Evolutionary conservation across 805 yeast species (phyloP).

Genomic region (Candida gorgasii): DNA sequence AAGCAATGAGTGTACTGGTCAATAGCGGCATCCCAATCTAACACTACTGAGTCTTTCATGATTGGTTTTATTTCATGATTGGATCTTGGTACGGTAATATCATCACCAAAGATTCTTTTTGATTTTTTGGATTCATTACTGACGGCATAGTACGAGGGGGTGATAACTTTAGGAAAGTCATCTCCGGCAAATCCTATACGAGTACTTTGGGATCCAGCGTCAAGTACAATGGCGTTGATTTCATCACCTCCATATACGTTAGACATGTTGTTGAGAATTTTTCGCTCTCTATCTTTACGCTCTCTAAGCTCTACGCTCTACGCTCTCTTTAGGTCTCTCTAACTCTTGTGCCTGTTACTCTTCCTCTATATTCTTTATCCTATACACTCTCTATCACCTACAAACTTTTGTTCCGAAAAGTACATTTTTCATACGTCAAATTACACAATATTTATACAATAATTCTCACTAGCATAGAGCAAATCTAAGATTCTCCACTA

Average conservation of each 20-base stretch:
- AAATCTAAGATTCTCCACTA: too few species aligned
- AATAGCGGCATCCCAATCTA: slow-evolving; percentile 84
- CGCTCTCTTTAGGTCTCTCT: too few species aligned
- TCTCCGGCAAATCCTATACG: slow-evolving; percentile 92
- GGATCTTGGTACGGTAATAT: slow-evolving; percentile 52
- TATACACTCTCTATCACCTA: too few species aligned
- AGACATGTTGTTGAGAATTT: slow-evolving; percentile 21
- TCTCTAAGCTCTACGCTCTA: too few species aligned
- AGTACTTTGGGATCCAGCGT: slow-evolving; percentile 84
- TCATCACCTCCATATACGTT: slow-evolving; percentile 60
- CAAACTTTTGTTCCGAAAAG: too few species aligned
- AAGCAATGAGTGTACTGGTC: slow-evolving; percentile 72
- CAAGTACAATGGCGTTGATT: slow-evolving; percentile 85
- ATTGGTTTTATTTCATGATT: slow-evolving; percentile 56
- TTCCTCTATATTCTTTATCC: too few species aligned
- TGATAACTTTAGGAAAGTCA: slow-evolving; percentile 74
- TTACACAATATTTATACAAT: too few species aligned
- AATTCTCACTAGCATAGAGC: too few species aligned
- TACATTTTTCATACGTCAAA: too few species aligned
- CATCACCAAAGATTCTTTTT: slow-evolving; percentile 35
- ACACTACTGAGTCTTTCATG: slow-evolving; percentile 58
- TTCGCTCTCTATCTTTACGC: too few species aligned
- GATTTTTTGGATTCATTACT: slow-evolving; percentile 21
- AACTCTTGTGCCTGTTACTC: too few species aligned
- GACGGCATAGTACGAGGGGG: slow-evolving; percentile 63